phyloP scores from a whole-genome alignment of 371 early-diverging fungal genomes.

The Saksenaea oblongispora region DNA sequence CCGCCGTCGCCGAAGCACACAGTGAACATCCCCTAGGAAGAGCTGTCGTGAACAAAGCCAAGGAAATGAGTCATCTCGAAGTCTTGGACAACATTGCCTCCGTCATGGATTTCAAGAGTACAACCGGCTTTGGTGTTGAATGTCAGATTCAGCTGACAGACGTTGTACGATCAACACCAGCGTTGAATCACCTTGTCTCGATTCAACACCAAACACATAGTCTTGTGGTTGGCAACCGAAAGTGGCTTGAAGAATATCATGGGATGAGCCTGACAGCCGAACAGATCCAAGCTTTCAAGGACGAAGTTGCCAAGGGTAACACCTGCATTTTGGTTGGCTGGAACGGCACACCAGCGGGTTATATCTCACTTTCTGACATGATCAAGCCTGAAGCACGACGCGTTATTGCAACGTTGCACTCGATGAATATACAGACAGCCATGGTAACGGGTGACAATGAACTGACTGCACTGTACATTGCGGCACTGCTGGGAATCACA shows the following conservation, averaged over 20 bases:
- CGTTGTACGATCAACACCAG: neutral
- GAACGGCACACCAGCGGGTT: conserved; percentile 66
- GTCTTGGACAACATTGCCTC: conserved; percentile 39
- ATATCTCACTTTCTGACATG: conserved; percentile 83
- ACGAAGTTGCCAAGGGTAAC: conserved; percentile 62
- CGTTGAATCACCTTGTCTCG: neutral
- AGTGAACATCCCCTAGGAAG: conserved; percentile 92
- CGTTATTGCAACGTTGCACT: conserved; percentile 69
- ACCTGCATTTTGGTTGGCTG: conserved; percentile 83
- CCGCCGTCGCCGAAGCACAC: conserved; percentile 76
- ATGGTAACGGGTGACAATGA: conserved; percentile 96
- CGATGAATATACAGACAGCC: conserved; percentile 74
- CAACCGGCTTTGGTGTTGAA: conserved; percentile 79
- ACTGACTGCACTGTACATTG: conserved; percentile 77
- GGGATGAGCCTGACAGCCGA: conserved; percentile 31
- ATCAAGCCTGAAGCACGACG: conserved; percentile 79
- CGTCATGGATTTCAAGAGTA: conserved; percentile 63
- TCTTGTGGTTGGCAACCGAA: conserved; percentile 77
- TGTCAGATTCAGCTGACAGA: conserved; percentile 50
- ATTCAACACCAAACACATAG: conserved; percentile 12
- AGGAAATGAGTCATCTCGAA: conserved; percentile 39
- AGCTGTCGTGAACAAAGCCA: conserved; percentile 69
- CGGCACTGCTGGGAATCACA: conserved; percentile 69
- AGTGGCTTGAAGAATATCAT: conserved; percentile 58
- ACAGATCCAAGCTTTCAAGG: conserved; percentile 24